Percentiles rank a stretch among this genome's conserved stretches.
These are phyloP conservation scores for Furcasterigmium furcatum DNA, from an alignment of 2,329 filamentous ascomycete species.

Conservation along the genomic window DNA sequence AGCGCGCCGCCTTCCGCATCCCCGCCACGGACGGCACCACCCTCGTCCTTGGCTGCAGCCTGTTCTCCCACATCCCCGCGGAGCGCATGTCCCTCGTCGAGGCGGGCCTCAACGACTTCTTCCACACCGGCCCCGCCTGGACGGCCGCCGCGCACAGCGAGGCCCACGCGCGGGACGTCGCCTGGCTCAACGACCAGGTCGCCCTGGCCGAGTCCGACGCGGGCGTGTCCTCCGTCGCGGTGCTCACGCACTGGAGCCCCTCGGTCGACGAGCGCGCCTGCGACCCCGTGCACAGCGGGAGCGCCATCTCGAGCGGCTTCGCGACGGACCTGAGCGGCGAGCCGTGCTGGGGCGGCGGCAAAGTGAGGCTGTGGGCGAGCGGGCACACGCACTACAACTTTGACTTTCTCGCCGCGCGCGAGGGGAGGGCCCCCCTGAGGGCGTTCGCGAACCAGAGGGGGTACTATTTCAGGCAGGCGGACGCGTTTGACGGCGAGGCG, in stretches of 20 bases:
- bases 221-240: conserved; percentile 19
- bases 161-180: conserved; percentile 32
- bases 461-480: conserved; percentile 14
- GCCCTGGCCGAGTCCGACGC: conserved; percentile 16
- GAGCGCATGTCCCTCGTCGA: conserved; percentile 32
- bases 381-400: conserved; percentile 46
- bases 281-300: conserved; percentile 28
- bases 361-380: conserved; percentile 41
- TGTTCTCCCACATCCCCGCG: conserved; percentile 44
- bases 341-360: conserved; percentile 29
- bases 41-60: conserved; percentile 31
- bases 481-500: no score
- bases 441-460: conserved; percentile 36
- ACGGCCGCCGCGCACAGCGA: conserved; percentile 29
- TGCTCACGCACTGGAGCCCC: conserved; percentile 41
- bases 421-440: conserved; percentile 19
- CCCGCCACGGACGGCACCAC: conserved; percentile 14
- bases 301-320: conserved; percentile 28
- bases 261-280: conserved; percentile 24
- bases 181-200: conserved; percentile 38
- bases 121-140: conserved; percentile 35
- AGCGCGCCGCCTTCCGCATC: conserved; percentile 21
- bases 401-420: conserved; percentile 25
- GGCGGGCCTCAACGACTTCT: conserved; percentile 49
- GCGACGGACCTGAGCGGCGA: conserved; percentile 34